Conservation (phyloP, 352 stramenopile genomes). For the Globisporangium iwayamae region DNA sequence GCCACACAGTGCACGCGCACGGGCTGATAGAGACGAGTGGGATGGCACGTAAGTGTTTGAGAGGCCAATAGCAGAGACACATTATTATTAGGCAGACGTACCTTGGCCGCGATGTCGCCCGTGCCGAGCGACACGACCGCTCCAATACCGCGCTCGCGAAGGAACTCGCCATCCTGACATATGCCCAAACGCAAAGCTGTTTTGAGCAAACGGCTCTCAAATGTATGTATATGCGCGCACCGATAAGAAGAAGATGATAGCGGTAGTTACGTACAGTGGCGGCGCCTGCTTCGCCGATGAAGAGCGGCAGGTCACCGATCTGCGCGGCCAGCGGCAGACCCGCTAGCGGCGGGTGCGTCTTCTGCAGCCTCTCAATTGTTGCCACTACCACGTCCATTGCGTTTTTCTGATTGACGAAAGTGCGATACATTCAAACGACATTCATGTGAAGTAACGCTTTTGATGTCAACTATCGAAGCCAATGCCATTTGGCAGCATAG, state of each 20-base stretch:
- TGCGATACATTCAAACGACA: too few relatives aligned
- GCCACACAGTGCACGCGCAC: conserved; percentile 48
- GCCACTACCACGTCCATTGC: conserved; percentile 26
- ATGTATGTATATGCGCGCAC: not conserved
- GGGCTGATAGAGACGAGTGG: not conserved
- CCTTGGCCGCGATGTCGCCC: conserved; percentile 42
- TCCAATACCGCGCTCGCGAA: conserved; percentile 37
- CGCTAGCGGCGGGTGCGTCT: conserved; percentile 42
- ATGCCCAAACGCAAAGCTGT: not conserved
- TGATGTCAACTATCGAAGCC: too few relatives aligned
- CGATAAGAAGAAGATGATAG: too few relatives aligned
- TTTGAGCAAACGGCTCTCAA: too few relatives aligned
- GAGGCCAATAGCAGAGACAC: too few relatives aligned
- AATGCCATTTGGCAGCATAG: too few relatives aligned
- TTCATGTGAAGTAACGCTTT: too few relatives aligned
- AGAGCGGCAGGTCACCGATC: conserved; percentile 43
- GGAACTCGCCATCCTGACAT: conserved; percentile 21
- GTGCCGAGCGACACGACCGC: conserved; percentile 62
- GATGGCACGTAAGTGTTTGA: too few relatives aligned
- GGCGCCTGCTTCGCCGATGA: conserved; percentile 53
- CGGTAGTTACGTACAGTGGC: conserved; percentile 28
- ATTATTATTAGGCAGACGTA: conserved; percentile 6
- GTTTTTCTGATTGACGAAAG: not conserved
- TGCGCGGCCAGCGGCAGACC: conserved; percentile 37
- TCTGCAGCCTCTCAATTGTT: conserved; percentile 38